Conservation (phyloP, 2,329 filamentous ascomycete species). For the Fusarium pseudoanthophilum region DNA sequence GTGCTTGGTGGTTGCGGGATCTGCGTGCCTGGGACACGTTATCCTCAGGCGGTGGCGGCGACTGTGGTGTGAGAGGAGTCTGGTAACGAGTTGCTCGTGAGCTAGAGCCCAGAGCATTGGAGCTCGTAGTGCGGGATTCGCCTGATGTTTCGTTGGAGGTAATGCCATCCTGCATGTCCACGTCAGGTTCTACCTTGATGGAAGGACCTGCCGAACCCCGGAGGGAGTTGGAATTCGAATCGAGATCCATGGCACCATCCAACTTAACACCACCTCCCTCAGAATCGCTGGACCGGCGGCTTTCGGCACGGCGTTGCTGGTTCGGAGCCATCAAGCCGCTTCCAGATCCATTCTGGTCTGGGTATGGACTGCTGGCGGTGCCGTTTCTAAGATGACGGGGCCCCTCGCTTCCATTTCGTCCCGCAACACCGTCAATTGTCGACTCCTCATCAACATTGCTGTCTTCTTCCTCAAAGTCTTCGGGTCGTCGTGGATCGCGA, state of each 20-base stretch:
- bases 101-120: slow-evolving; percentile 11
- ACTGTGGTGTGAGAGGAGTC: slow-evolving; percentile 35
- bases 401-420: not conserved
- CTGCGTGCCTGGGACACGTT: slow-evolving; percentile 4
- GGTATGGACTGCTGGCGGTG: not conserved
- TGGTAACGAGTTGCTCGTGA: slow-evolving; percentile 11
- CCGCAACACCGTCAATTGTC: not conserved
- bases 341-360: not conserved
- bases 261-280: slow-evolving; percentile 60
- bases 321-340: not conserved
- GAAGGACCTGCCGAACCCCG: slow-evolving; percentile 39
- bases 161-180: slow-evolving; percentile 33
- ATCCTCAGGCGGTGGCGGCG: not conserved
- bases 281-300: slow-evolving; percentile 53
- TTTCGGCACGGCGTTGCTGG: slow-evolving; percentile 19
- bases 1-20: slow-evolving; percentile 6
- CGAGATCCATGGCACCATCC: slow-evolving; percentile 55
- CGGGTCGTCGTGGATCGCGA: slow-evolving; percentile 74
- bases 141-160: slow-evolving; percentile 11
- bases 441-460: slow-evolving; percentile 49
- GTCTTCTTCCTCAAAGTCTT: slow-evolving; percentile 58
- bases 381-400: not conserved
- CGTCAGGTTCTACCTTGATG: slow-evolving; percentile 52
- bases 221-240: slow-evolving; percentile 43
- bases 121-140: slow-evolving; percentile 29